Percentiles rank a stretch among this genome's conserved stretches.
These are phyloP conservation scores for Fusarium agapanthi DNA, from an alignment of 2,329 filamentous ascomycete species.

Conservation along the genomic window DNA sequence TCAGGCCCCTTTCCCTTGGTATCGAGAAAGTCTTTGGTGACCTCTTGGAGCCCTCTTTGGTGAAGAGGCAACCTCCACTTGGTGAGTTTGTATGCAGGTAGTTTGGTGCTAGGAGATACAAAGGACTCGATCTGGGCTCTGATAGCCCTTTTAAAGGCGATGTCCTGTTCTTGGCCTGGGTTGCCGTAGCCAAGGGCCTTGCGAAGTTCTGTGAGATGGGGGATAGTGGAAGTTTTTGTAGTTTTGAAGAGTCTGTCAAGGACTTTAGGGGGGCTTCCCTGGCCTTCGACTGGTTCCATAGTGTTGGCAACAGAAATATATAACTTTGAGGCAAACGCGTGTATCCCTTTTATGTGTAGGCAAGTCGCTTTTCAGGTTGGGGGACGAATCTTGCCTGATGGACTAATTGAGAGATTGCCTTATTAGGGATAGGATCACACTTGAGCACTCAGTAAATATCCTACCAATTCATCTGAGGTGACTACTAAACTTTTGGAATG, in stretches of 20 bases:
- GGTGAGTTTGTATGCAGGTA: not conserved
- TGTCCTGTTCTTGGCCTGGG: constrained; percentile 5
- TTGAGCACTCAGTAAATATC: not conserved
- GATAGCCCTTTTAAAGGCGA: constrained; percentile 26
- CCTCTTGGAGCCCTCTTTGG: constrained; percentile 27
- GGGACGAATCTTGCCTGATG: not conserved
- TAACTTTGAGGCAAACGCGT: not conserved
- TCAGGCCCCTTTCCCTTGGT: constrained; percentile 16
- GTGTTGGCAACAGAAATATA: not conserved
- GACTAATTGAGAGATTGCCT: not conserved
- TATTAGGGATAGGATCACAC: not conserved
- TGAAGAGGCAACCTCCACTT: constrained; percentile 22
- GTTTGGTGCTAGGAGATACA: not conserved
- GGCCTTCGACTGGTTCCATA: constrained; percentile 1
- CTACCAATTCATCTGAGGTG: not conserved
- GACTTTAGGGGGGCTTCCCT: not conserved
- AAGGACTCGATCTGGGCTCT: constrained; percentile 7
- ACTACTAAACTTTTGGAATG: not conserved
- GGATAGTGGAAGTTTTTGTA: constrained; percentile 10
- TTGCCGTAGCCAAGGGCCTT: constrained; percentile 27
- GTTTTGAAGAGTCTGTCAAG: constrained; percentile 1
- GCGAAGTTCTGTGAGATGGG: constrained; percentile 27
- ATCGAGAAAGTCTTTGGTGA: constrained; percentile 26
- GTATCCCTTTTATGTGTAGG: not conserved
- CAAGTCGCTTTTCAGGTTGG: not conserved